A percentile compares a stretch with the other conserved stretches of the same genome.
These are phyloP conservation scores for Alternaria sp. DNA, from an alignment of 2,329 filamentous ascomycete genomes.

Conservation along the genomic window DNA sequence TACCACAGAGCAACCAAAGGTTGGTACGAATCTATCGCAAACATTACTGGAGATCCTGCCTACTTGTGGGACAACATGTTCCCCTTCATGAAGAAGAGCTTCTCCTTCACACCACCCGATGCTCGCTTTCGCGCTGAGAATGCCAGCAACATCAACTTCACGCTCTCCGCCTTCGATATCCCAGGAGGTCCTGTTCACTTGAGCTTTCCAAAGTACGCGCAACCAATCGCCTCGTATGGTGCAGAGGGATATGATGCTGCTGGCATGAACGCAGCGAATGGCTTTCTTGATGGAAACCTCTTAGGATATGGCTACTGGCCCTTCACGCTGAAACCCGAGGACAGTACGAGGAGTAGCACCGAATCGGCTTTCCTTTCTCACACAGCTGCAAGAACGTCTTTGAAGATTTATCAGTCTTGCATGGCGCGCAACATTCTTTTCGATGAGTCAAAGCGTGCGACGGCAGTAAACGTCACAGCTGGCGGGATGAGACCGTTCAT, in stretches of 20 bases:
- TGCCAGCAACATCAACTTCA: conserved; percentile 12
- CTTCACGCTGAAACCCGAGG: conserved; percentile 9
- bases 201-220: conserved; percentile 21
- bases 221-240: conserved; percentile 14
- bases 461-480: conserved; percentile 13
- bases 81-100: conserved; percentile 38
- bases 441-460: conserved; percentile 7
- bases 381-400: conserved; percentile 7
- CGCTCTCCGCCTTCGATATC: conserved; percentile 9
- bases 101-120: conserved; percentile 38
- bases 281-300: conserved; percentile 12
- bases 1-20: conserved; percentile 29
- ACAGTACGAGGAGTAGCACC: conserved; percentile 16
- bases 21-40: conserved; percentile 19
- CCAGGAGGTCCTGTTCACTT: conserved; percentile 17
- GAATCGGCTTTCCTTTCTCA: conserved; percentile 12
- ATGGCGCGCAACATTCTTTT: conserved; percentile 16
- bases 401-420: conserved; percentile 17
- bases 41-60: conserved; percentile 33
- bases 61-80: conserved; percentile 36
- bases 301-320: conserved; percentile 15
- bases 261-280: conserved; percentile 10
- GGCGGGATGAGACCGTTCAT: conserved; percentile 9
- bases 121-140: conserved; percentile 11
- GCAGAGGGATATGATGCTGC: conserved; percentile 13